Evolutionary conservation across 768 basidiomycete genomes (phyloP), one percentile per base, ranked within the genome.

Genomic region (Boletellus ananas): DNA sequence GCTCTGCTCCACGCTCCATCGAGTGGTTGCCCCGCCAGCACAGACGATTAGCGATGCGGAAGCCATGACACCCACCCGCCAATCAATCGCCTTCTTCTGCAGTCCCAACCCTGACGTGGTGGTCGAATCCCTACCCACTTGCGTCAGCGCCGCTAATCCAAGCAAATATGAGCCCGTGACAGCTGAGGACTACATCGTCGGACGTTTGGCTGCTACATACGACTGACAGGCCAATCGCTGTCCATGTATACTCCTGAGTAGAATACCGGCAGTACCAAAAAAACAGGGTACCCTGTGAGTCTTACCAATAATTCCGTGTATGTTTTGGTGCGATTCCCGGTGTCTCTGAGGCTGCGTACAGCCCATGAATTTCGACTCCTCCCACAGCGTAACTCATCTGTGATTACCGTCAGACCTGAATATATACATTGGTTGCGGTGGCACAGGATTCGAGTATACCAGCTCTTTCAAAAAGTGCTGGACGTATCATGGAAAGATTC

Each of bases 51-150:
- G 64, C 55, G 72, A 75, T 8, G 71, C 69, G 6, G 80, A 83
- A 55, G 70, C 64, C n/a, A 67, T 83, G 50, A 85, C 81, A 1
- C 83, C 87, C 1, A 67, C 71, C 9, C 78, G 90, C 23, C 87
- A 90, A 61, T 89, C 87, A 8, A 85, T 92, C 44, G 90, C 87
- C 10, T 93, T 88, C 74, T 93, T 93, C 70, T 90, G 86, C 72
- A 91, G 87, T 58, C 89, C 90, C 4, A 88, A 91, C 56, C 80
- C 79, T 58, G 76, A 76, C 37, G 72, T 86, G 13, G 71, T 76
- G 50, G 83, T 93, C 47, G 72, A 81, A 14, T 88, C 89, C 56
- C 67, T 92, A 25, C 87, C 89, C 16, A 86, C 79, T 47, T 82
- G 80, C 55, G 52, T 68, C 20, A 48, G 47, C 33, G 17, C 55